phyloP scores from a whole-genome alignment of 306 rosid genomes.

The Corylus avellana region DNA sequence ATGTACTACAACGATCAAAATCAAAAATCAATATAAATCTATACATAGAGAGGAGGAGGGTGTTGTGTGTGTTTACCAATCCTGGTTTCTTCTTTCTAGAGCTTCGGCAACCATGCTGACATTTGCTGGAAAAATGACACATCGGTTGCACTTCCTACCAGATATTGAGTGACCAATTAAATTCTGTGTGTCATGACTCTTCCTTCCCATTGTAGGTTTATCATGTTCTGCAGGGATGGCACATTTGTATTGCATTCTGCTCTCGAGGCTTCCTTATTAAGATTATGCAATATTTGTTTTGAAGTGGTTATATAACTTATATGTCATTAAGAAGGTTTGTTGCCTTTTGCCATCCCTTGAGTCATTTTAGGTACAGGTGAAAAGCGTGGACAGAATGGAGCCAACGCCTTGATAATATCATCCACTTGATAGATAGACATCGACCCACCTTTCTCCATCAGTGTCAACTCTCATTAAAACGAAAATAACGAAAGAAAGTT shows the following conservation, averaged over 20 bases:
- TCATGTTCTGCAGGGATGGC: conserved; percentile 29
- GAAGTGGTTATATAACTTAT: conserved; percentile 27
- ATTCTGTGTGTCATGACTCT: conserved; percentile 30
- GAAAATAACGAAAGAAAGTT: not conserved
- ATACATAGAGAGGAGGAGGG: not conserved
- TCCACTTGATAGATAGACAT: conserved; percentile 15
- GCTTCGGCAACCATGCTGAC: conserved; percentile 51
- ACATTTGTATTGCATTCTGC: conserved; percentile 27
- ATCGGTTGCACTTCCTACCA: conserved; percentile 39
- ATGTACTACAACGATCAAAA: not conserved
- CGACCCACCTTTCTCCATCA: conserved; percentile 1
- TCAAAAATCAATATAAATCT: not conserved
- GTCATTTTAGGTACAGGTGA: conserved; percentile 33
- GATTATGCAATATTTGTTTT: conserved; percentile 2
- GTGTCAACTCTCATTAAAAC: not conserved
- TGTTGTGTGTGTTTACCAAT: conserved; percentile 44
- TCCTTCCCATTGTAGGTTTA: conserved; percentile 38
- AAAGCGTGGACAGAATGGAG: conserved; percentile 20
- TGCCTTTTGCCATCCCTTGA: conserved; percentile 36
- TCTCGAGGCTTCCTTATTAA: conserved; percentile 10
- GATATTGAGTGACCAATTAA: conserved; percentile 20
- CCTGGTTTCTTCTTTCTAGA: conserved; percentile 51
- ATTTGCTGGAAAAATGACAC: conserved; percentile 45
- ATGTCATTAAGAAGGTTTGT: conserved; percentile 56
- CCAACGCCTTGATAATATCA: conserved; percentile 15